Evolutionary conservation across 2,329 filamentous ascomycete species (phyloP).

Genomic region (Monosporascus sp.): DNA sequence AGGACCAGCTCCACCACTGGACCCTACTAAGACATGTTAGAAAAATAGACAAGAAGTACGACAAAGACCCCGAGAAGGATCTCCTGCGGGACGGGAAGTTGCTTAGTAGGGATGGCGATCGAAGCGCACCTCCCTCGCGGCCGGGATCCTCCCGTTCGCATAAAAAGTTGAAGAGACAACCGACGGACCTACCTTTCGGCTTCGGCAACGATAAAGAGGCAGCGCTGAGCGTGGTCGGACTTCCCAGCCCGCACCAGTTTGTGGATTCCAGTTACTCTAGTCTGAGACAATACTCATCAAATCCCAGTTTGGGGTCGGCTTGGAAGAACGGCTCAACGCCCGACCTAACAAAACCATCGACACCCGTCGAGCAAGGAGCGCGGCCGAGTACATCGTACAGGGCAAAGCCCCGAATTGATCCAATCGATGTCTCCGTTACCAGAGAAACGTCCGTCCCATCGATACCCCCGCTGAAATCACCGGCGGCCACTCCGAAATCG

Average conservation of each 20-base stretch:
- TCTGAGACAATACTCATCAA: conserved; percentile 23
- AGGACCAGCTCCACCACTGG: conserved; percentile 5
- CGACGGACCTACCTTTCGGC: conserved; percentile 21
- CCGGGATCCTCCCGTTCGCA: conserved; percentile 36
- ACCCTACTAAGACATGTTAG: conserved; percentile 12
- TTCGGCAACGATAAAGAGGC: conserved; percentile 32
- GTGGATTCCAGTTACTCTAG: conserved; percentile 15
- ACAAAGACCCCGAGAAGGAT: conserved; percentile 7
- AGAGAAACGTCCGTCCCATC: conserved; percentile 22
- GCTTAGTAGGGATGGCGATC: conserved; percentile 8
- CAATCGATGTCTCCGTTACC: conserved; percentile 42
- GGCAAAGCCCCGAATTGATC: conserved; percentile 39
- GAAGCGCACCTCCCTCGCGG: conserved; percentile 19
- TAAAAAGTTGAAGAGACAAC: conserved; percentile 16
- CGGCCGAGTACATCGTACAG: conserved; percentile 29
- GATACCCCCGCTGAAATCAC: conserved; percentile 8
- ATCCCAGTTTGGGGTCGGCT: conserved; percentile 26
- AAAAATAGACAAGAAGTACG: conserved; percentile 25
- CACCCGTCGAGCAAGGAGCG: conserved; percentile 24
- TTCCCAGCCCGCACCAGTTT: conserved; percentile 23
- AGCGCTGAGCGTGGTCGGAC: conserved; percentile 41
- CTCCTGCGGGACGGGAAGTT: conserved; percentile 4
- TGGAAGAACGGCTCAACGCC: conserved; percentile 30
- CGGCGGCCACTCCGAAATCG: conserved; percentile 28
- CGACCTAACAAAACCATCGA: conserved; percentile 28